phyloP scores from a whole-genome alignment of 1,139 yeast species.

The Suhomyces maxii region DNA sequence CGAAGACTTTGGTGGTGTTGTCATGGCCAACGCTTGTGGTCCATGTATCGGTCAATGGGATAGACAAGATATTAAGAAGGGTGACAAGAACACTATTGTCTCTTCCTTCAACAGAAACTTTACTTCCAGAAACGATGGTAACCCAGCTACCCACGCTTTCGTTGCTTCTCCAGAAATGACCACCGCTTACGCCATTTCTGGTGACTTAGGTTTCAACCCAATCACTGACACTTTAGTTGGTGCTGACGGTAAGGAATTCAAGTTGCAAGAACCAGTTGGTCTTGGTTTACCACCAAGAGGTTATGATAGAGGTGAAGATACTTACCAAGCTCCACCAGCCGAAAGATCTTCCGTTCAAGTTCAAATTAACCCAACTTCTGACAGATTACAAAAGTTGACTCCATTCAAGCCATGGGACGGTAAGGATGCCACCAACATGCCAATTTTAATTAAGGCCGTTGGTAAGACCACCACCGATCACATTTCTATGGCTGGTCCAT shows the following conservation, averaged over 20 bases:
- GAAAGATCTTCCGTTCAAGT: conserved; percentile 80
- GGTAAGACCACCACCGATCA: conserved; percentile 99
- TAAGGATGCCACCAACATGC: conserved; percentile 84
- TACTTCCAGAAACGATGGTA: conserved; percentile 98
- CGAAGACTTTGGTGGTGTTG: conserved; percentile 91
- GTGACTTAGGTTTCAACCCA: conserved; percentile 98
- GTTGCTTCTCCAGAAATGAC: conserved; percentile 98
- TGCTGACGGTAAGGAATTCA: conserved; percentile 93
- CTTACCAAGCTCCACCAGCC: conserved; percentile 96
- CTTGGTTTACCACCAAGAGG: conserved; percentile 92
- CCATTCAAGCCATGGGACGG: conserved; percentile 83
- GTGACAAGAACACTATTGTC: conserved; percentile 97
- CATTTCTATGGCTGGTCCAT: conserved; percentile 99
- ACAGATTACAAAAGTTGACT: conserved; percentile 52
- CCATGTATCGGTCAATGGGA: conserved; percentile 99
- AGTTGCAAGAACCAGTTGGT: conserved; percentile 86
- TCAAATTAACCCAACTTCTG: conserved; percentile 78
- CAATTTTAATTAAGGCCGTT: conserved; percentile 92
- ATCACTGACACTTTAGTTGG: conserved; percentile 91
- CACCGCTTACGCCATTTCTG: conserved; percentile 94
- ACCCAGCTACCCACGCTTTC: conserved; percentile 97
- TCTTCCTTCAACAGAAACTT: conserved; percentile 99
- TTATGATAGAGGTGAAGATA: conserved; percentile 92
- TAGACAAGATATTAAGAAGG: conserved; percentile 94
- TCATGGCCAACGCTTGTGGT: conserved; percentile 98